A percentile compares a stretch with the other conserved stretches of the same genome.
Evolutionary conservation across 2,329 filamentous ascomycete genomes (phyloP).

Genomic region (Triangularia verruculosa): DNA sequence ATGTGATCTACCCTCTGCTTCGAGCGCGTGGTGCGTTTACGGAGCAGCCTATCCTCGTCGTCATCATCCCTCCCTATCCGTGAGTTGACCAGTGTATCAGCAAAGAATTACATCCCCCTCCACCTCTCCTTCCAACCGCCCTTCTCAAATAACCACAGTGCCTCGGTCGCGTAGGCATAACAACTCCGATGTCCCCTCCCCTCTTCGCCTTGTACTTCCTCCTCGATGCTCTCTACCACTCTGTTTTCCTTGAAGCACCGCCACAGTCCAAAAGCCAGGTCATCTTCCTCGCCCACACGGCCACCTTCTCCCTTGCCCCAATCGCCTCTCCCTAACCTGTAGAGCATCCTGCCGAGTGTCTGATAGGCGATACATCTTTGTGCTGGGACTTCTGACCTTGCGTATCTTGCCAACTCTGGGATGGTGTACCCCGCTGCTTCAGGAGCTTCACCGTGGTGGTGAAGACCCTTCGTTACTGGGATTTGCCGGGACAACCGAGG

Average conservation of each 20-base stretch:
- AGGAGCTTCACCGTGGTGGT: slow-evolving; percentile 90
- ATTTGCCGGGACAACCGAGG: slow-evolving; percentile 72
- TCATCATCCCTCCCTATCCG: no score
- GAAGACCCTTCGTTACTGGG: slow-evolving; percentile 74
- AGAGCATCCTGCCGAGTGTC: slow-evolving; percentile 81
- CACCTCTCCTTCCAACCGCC: slow-evolving; percentile 67
- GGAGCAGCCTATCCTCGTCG: no score
- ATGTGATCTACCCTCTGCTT: no score
- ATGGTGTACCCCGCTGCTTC: slow-evolving; percentile 94
- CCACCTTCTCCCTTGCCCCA: slow-evolving; percentile 65
- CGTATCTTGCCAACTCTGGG: slow-evolving; percentile 75
- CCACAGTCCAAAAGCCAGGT: slow-evolving; percentile 80
- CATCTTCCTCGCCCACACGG: slow-evolving; percentile 43
- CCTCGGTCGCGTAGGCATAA: slow-evolving; percentile 81
- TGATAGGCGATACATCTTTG: slow-evolving; percentile 92
- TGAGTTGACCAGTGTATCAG: no score
- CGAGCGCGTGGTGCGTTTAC: no score
- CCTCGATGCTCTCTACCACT: slow-evolving; percentile 72
- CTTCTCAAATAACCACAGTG: slow-evolving; percentile 76
- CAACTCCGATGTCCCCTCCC: slow-evolving; percentile 73
- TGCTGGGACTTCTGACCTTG: slow-evolving; percentile 76
- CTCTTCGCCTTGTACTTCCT: slow-evolving; percentile 65
- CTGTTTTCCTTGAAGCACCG: slow-evolving; percentile 70
- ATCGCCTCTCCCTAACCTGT: slow-evolving; percentile 71
- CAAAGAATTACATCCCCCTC: slow-evolving; percentile 41